Evolutionary conservation across 495 filamentous ascomycete genomes (phyloP), one percentile per base, ranked within the genome.

Genomic region (Hypoxylon rickii): DNA sequence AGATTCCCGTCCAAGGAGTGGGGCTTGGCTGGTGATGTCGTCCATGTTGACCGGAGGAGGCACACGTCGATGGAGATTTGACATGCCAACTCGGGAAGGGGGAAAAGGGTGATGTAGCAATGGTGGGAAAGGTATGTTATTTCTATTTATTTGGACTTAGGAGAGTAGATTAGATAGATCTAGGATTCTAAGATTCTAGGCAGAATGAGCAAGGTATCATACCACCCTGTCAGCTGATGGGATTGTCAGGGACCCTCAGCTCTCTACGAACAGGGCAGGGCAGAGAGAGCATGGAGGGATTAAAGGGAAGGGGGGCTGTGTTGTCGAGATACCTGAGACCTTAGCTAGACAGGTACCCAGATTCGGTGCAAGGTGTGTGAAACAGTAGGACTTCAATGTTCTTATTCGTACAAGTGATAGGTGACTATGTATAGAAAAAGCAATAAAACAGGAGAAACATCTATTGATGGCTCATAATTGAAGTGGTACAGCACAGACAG

Each of bases 51-150:
- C 24, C 4, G 55, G 47, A 13, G 61, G 44, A 34, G 46, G 47
- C 42, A 51, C 45, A 31, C 52, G 58, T 40, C 58, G 65, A 52
- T 66, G 65, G 12, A 53, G 36, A 19, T 50, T 63, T 34, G 65
- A 58, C 65, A 68, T 65, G 11, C 34, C 34, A 38, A 38, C 34
- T 18, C 34, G 34, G 34, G n/a, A 38, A 38, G 37, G 24, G 11
- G 33, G 42, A 44, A 46, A 39, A 44, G 18, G 22, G 40, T 36
- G 48, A 32, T 37, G 48, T 48, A 38, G 38, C 21, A 53, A 29
- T 47, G n/a, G 13, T 3, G 34, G 13, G 34, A n/a, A 36, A 29
- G 46, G 55, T 18, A 18, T 16, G 39, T 22, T 54, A 44, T 32
- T 49, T 44, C 12, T 7, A 34, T 54, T 12, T 60, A 54, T 34